A percentile compares a stretch with the other conserved stretches of the same genome.
These are phyloP conservation scores for Sicyos edulis DNA, from an alignment of 306 rosid genomes.

Conservation along the genomic window DNA sequence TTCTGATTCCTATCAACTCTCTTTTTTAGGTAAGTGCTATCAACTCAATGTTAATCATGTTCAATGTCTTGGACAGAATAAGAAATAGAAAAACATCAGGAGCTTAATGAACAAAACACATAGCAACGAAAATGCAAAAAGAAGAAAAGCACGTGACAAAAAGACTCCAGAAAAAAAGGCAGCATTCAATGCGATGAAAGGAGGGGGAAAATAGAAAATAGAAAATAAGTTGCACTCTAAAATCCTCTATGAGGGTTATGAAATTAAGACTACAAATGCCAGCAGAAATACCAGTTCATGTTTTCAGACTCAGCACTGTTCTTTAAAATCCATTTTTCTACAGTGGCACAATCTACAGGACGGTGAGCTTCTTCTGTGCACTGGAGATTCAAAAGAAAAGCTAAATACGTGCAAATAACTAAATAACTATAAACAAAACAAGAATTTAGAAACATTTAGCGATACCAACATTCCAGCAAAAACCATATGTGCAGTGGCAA, in stretches of 20 bases:
- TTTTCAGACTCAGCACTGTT: conserved; percentile 70
- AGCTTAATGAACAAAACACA: not conserved
- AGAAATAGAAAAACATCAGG: not conserved
- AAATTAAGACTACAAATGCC: not conserved
- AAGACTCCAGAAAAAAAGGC: not conserved
- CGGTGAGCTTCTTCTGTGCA: conserved; percentile 86
- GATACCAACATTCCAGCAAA: conserved; percentile 61
- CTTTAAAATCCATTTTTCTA: conserved; percentile 61
- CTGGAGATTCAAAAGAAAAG: conserved; percentile 19
- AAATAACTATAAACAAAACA: not conserved
- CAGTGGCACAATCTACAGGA: conserved; percentile 76
- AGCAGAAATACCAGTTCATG: conserved; percentile 46
- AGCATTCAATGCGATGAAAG: not conserved
- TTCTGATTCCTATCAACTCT: not conserved
- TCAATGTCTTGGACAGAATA: not conserved
- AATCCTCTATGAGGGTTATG: not conserved
- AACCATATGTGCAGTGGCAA: conserved; percentile 59
- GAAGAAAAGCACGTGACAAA: not conserved
- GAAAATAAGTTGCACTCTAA: not conserved
- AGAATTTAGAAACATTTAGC: not conserved
- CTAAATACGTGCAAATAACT: not conserved
- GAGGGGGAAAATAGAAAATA: not conserved
- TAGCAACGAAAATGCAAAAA: conserved; percentile 7
- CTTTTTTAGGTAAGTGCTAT: not conserved
- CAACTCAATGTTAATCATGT: conserved; percentile 6